Conservation (phyloP, 2,329 filamentous ascomycete genomes). For the Neophaeococcomyces mojaviensis region DNA sequence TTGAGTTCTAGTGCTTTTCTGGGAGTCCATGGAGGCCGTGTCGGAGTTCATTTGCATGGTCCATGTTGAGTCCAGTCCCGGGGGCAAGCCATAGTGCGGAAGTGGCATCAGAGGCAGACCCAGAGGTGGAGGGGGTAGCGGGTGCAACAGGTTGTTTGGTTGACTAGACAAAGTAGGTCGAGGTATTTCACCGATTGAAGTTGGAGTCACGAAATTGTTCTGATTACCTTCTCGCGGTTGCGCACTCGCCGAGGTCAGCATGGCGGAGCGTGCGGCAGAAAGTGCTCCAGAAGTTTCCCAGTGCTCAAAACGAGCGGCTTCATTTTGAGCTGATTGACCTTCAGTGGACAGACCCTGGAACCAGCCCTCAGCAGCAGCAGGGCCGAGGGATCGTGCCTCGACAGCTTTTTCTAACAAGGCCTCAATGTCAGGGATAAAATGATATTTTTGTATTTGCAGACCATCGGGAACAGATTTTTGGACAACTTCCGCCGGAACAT, state of each 20-base stretch:
- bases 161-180: background rate
- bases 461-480: slow-evolving; percentile 34
- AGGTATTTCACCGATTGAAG: no score
- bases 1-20: slow-evolving; percentile 29
- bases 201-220: background rate
- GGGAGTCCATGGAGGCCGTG: slow-evolving; percentile 4
- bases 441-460: slow-evolving; percentile 55
- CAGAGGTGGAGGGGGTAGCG: background rate
- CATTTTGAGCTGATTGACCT: slow-evolving; percentile 53
- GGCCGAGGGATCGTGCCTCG: slow-evolving; percentile 58
- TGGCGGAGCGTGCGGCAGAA: background rate
- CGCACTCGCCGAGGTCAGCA: background rate
- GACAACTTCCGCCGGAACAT: slow-evolving; percentile 51
- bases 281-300: slow-evolving; percentile 49
- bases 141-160: background rate
- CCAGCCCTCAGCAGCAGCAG: slow-evolving; percentile 67
- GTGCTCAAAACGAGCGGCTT: slow-evolving; percentile 65
- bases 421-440: slow-evolving; percentile 52
- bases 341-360: slow-evolving; percentile 62
- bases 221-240: background rate
- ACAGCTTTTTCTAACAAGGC: slow-evolving; percentile 46
- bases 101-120: background rate
- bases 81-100: slow-evolving; percentile 1
- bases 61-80: background rate
- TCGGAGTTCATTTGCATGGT: background rate